These are phyloP conservation scores for Lactarius indigo DNA, from an alignment of 768 basidiomycete genomes.

Conservation along the genomic window DNA sequence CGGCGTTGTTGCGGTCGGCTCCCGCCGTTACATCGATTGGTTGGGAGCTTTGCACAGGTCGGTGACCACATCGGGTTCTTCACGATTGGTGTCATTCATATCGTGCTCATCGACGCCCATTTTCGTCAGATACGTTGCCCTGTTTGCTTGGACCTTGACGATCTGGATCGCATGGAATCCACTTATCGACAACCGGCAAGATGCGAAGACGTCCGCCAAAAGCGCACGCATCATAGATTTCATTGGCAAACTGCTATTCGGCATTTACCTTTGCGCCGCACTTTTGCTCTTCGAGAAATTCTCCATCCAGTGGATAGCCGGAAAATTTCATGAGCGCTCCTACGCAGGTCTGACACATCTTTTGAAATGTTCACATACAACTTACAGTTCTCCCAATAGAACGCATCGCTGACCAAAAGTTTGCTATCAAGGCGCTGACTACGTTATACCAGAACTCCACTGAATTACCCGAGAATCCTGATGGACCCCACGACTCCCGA, in stretches of 20 bases:
- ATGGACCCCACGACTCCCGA: conserved; percentile 49
- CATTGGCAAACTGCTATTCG: conserved; percentile 68
- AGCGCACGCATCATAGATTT: conserved; percentile 46
- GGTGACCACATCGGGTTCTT: conserved; percentile 21
- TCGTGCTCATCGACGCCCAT: not conserved
- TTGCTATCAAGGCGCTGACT: conserved; percentile 66
- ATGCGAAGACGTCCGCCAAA: conserved; percentile 29
- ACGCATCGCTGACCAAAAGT: conserved; percentile 79
- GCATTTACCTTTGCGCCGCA: conserved; percentile 60
- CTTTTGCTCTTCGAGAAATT: conserved; percentile 82
- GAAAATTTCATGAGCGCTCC: conserved; percentile 75
- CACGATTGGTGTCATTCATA: conserved; percentile 27
- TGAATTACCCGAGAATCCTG: conserved; percentile 64
- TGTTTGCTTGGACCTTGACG: conserved; percentile 61
- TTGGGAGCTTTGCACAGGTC: conserved; percentile 60
- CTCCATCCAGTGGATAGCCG: conserved; percentile 80
- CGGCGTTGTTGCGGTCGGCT: conserved; percentile 68
- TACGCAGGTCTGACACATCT: conserved; percentile 47
- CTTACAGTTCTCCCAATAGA: conserved; percentile 42
- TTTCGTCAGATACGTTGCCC: conserved; percentile 50
- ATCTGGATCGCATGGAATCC: conserved; percentile 75
- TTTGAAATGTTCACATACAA: conserved; percentile 7
- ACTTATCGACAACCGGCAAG: conserved; percentile 49
- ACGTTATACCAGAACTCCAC: conserved; percentile 76
- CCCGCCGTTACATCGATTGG: conserved; percentile 79